Base-by-base conservation (phyloP, 2,329 filamentous ascomycete genomes). In the Didymella sp. region DNA sequence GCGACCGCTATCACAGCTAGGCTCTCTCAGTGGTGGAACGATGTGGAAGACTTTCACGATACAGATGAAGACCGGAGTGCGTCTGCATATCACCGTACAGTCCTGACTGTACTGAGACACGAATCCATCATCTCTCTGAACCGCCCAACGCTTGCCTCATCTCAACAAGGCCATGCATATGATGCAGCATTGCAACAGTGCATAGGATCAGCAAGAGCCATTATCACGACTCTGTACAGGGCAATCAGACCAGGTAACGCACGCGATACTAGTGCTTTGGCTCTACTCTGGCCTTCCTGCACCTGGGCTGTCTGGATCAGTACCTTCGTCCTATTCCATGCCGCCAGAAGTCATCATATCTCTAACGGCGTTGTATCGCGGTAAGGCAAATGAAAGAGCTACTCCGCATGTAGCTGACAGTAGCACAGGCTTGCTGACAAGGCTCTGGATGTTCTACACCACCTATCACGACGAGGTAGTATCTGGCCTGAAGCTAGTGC, bases 261-360 rank as follows among this genome's bases (percentile, higher is more conserved):
- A 44, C 62, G 61, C 19, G 62, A 37, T 21, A 59, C 56, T 7
- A 62, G 55, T 0, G 49, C 70, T 43, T 49, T 69, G 6, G 76
- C 79, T 0, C 66, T 84, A 22, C 67, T 81, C 0, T 83, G 81
- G 80, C 81, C 81, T 2, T 81, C 81, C 0, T 82, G 82, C 35
- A 84, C 81, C 0, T 84, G 82, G 81, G 78, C 78, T 1, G 74
- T 81, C 0, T 84, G 82, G 82, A 84, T 84, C 61, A 82, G 81
- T 54, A 80, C 79, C 1, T 81, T 84, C 35, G 79, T 84, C 19
- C 64, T 84, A 4, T 77, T 82, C 3, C 81, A 82, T 48, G 82
- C 82, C 4, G 80, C 80, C 0, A 80, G 79, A 58, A 79, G 81
- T 57, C 73, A 74, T 0, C 76, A 82, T 28, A 67, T 82, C 3